Base-by-base conservation (phyloP, 345 rosid genomes). In the Rhizophora apiculata region DNA sequence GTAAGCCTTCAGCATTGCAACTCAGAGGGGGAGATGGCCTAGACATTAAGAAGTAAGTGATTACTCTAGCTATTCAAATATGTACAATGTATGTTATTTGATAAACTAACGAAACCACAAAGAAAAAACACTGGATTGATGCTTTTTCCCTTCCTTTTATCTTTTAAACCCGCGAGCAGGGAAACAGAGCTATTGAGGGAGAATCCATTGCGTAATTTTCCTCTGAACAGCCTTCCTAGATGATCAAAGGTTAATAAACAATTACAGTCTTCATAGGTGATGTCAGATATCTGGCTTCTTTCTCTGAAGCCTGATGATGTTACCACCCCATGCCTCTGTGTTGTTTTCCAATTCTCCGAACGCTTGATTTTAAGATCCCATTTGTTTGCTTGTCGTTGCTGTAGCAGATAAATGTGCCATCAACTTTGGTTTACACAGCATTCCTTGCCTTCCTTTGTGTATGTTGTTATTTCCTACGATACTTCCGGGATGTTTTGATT, bases 161-260 rank as follows among this genome's bases (percentile, higher is more conserved):
- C 10, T 55, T 20, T 55, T 55, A 15, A 43, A 43, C 59, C 59
- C 22, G 1, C 72, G 34, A 53, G 72, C 83, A 89, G 96, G 82
- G 96, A 88, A 75, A 86, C 93, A 18, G 93, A 87, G 75, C 80
- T 94, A 21, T 76, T 94, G 71, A 82, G 88, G 79, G 87, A 87
- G 79, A 87, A 89, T 64, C 98, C 97, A 2, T 73, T 91, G 57
- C 86, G 97, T 66, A 85, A 91, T 76, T 94, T 94, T 79, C 96
- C 97, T 51, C 64, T 72, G 22, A 82, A 66, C 78, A 83, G 91
- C 73, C 89, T 89, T 71, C 90, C 93, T 11, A 73, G 98, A 74
- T 91, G 86, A 91, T 71, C 31, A 53, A 0, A 21, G 16, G 24
- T 15, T 19, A 5, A 58, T 18, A 1, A 8, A n/a, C 65, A 27